Conservation (phyloP, 2,329 filamentous ascomycete genomes). For the Coniochaeta sp. region DNA sequence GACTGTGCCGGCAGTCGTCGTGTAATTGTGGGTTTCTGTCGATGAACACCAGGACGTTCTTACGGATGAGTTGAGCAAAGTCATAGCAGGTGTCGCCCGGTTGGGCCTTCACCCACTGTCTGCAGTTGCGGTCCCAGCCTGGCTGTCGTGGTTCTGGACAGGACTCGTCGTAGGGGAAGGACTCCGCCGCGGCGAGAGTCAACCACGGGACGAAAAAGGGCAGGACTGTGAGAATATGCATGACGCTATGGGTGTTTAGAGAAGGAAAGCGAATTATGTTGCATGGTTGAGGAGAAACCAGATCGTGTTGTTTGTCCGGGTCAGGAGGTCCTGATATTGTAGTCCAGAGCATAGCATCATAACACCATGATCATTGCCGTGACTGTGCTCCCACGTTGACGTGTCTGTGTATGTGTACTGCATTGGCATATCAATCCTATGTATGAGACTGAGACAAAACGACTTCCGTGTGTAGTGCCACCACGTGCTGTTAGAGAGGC, state of each 20-base stretch:
- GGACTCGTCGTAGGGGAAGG: not conserved
- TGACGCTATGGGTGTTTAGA: not conserved
- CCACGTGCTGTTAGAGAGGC: too few relatives aligned
- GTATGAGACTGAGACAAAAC: too few relatives aligned
- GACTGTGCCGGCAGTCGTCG: not conserved
- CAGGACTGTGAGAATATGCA: not conserved
- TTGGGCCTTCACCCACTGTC: not conserved
- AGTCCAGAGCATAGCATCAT: too few relatives aligned
- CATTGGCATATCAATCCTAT: too few relatives aligned
- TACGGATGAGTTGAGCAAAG: not conserved
- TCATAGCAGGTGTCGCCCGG: not conserved
- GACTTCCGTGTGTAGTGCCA: too few relatives aligned
- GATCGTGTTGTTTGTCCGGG: too few relatives aligned
- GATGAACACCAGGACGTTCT: not conserved
- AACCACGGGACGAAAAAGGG: not conserved
- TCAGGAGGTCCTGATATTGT: too few relatives aligned
- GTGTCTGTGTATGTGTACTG: too few relatives aligned
- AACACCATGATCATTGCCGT: too few relatives aligned
- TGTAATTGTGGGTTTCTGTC: not conserved
- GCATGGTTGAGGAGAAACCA: too few relatives aligned
- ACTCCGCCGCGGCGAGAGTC: not conserved
- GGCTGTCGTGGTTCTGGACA: not conserved
- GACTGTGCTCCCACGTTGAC: too few relatives aligned
- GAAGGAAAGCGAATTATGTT: too few relatives aligned
- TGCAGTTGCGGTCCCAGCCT: not conserved